Base-by-base conservation (phyloP, 2,329 filamentous ascomycete species). In the Tolypocladium tundrense region DNA sequence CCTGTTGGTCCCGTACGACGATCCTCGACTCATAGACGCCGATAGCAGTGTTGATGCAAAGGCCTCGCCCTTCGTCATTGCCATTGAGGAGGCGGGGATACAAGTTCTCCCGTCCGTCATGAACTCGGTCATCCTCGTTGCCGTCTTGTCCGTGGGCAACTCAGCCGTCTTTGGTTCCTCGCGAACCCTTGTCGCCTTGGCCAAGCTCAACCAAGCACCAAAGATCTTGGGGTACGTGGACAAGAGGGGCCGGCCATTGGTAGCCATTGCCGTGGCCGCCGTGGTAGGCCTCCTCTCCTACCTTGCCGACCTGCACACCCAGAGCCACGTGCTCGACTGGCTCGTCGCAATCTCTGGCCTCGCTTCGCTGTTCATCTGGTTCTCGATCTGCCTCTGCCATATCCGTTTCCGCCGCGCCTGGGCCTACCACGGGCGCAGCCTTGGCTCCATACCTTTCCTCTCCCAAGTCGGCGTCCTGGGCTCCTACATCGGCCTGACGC, bases 1-100 rank as follows among this genome's bases (percentile, higher is more conserved):
- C 33, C 79, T 96, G 0, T 78, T 96, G 3, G 90, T 97, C 0
- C 88, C 87, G 0, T 92, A 88, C 69, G 75, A 82, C 65, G 83
- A 95, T 60, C 57, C 68, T 0, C 77, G 80, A 3, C 85, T 96
- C 0, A 76, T 91, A n/a, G 72, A 73, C 11, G 76, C 75, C 39
- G 78, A 79, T 48, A 75, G 70, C 57, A 77, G 77, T n/a, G 82
- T 81, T 53, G 84, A 91, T 69, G 83, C 87, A 50, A 84, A 85
- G 27, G 88, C 91, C 1, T 96, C 91, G 3, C 93, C 93, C 1
- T 97, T 97, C 70, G 92, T 97, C 65, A 95, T 97, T 66, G 90
- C 92, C 60, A 96, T 96, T 65, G 79, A 88, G 63, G 88, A 91
- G 61, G 91, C 91, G 1, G 88, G 90, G 10, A 95, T 97, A 65